These are phyloP conservation scores for Wallacemonas sp. DNA, from an alignment of 208 protist genomes.

Conservation along the genomic window DNA sequence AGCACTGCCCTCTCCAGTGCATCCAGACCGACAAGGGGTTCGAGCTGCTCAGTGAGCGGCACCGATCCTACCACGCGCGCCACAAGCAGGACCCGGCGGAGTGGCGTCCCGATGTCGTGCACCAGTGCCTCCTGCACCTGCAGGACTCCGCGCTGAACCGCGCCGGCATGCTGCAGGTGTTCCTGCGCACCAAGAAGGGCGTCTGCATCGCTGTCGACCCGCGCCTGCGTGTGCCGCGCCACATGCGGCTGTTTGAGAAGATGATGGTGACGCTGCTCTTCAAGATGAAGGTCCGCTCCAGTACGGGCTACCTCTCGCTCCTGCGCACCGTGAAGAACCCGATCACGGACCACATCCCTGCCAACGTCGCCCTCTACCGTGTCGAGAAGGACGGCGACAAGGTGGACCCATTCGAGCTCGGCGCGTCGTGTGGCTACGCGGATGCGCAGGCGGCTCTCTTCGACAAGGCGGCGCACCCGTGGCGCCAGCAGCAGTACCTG, in stretches of 20 bases:
- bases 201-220: conserved; percentile 96
- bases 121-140: conserved; percentile 98
- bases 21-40: conserved; percentile 94
- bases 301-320: conserved; percentile 90
- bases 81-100: conserved; percentile 93
- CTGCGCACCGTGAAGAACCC: conserved; percentile 99
- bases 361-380: conserved; percentile 67
- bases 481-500: conserved; percentile 18
- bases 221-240: conserved; percentile 97
- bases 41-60: conserved; percentile 98
- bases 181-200: conserved; percentile 96
- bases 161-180: conserved; percentile 97
- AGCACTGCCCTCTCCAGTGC: conserved; percentile 92
- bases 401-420: conserved; percentile 72
- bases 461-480: conserved; percentile 1
- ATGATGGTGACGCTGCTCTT: conserved; percentile 99
- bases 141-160: conserved; percentile 99
- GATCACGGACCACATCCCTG: conserved; percentile 97
- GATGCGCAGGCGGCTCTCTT: conserved; percentile 3
- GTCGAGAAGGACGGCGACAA: conserved; percentile 85
- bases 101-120: conserved; percentile 98
- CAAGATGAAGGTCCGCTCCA: conserved; percentile 96
- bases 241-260: conserved; percentile 97
- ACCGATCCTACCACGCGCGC: conserved; percentile 94
- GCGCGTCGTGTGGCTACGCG: conserved; percentile 38